A percentile compares a stretch with the other conserved stretches of the same genome.
Conservation (phyloP, 1,139 yeast species). For the Kluyveromyces sp. region DNA sequence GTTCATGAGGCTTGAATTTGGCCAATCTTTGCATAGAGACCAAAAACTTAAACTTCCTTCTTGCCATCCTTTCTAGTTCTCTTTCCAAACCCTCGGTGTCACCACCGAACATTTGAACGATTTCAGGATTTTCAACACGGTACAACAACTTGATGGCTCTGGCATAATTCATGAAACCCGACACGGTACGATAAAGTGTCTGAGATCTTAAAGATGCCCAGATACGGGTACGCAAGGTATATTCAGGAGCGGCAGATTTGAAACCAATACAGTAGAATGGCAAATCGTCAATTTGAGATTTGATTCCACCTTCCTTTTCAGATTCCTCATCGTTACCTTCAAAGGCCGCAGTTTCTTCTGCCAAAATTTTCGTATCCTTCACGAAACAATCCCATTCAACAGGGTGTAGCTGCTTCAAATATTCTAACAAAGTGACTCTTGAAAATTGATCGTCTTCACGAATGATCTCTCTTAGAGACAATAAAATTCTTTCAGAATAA, state of each 20-base stretch:
- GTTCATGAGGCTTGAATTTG: constrained; percentile 93
- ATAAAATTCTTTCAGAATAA: constrained; percentile 91
- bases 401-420: constrained; percentile 94
- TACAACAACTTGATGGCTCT: constrained; percentile 94
- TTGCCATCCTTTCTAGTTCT: constrained; percentile 97
- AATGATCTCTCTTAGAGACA: constrained; percentile 92
- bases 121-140: constrained; percentile 98
- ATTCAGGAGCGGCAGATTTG: constrained; percentile 99
- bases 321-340: constrained; percentile 56
- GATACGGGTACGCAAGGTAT: constrained; percentile 94
- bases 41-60: constrained; percentile 95
- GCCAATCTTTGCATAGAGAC: constrained; percentile 98
- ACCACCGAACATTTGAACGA: constrained; percentile 97
- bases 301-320: constrained; percentile 62
- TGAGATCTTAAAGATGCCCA: constrained; percentile 99
- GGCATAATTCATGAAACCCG: constrained; percentile 98
- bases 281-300: constrained; percentile 89
- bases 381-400: constrained; percentile 99
- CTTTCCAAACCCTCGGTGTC: constrained; percentile 92
- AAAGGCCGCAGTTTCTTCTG: constrained; percentile 92
- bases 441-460: constrained; percentile 99
- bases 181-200: constrained; percentile 95
- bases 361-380: constrained; percentile 94
- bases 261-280: constrained; percentile 99
- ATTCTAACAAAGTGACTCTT: constrained; percentile 91